Base-by-base conservation (phyloP, 805 yeast genomes). In the Ogataea polymorpha region DNA sequence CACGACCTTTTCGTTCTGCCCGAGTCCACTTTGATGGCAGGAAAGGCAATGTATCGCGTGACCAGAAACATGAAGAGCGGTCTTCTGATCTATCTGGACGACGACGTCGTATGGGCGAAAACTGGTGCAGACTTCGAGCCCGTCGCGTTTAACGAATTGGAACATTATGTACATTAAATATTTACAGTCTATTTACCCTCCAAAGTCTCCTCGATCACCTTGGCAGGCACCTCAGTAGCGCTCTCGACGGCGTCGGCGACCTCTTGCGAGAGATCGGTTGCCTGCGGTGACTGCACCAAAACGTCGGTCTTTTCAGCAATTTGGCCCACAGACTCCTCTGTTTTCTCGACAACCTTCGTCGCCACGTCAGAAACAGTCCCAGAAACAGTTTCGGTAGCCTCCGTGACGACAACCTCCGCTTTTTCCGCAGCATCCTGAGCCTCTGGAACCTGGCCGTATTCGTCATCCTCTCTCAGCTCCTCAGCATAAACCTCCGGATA, bases 401-500 rank as follows among this genome's bases (percentile, higher is more conserved):
- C 55, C 20, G 17, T 33, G 25, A 23, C 37, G 13, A 54, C 34
- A 17, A 20, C 33, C n/a, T 27, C 38, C 11, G 23, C 52, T 32
- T 38, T 46, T 10, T 45, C 46, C 14, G 49, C 53, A 31, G 49
- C 49, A 23, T 48, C 51, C 21, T 53, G 56, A 18, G 44, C 41
- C 12, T 48, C 48, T 39, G 58, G 55, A 23, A 51, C 54, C 20
- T 48, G 52, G 17, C 52, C 55, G 32, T 62, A 66, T 42, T 75
- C 80, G 39, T 79, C 87, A 42, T 85, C 95, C 39, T 84, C 95
- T 62, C 83, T 75, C 56, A 89, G 72, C 65, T 90, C 96, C 61
- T 90, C 98, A 50, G 89, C 85, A 66, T 93, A 93, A 38, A 85
- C 82, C 45, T 93, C 99, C 21, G 97, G 98, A 66, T 90, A 77